Evolutionary conservation across 2,329 filamentous ascomycete species (phyloP), one percentile per base, ranked within the genome.

Genomic region (Coniella vitis): DNA sequence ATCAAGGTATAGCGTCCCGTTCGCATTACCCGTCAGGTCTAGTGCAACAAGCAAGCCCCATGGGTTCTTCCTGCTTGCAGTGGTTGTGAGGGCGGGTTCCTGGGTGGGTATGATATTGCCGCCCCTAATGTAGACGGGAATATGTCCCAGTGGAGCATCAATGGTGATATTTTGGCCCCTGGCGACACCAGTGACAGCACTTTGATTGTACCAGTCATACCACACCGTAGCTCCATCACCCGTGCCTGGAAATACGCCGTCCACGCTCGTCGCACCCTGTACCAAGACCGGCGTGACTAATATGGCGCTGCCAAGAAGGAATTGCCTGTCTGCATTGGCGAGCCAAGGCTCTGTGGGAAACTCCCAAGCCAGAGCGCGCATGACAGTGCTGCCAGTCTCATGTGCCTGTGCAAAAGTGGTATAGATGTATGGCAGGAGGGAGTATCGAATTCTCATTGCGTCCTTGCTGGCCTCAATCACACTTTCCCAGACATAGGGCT

Each of bases 151-250:
- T 70, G 66, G 68, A 3, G 69, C 69, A 4, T 62, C 62, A 16
- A 71, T 63, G 1, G 67, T 70, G 7, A 70, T 63, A 34, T 70
- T 70, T 54, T 67, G 57, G 3, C 66, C 69, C 1, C 59, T 45
- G 3, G 51, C 22, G 1, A 67, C 62, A 4, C 58, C 61, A 1
- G 56, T 54, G 9, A 87, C 69, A 0, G 70, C 71, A 0, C 71
- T 72, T 44, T 81, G 77, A n/a, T 76, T 84, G 63, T 89, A 89
- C 84, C 85, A 90, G 62, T 90, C 86, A 58, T 89, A 90, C 82
- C 85, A 90, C 2, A 80, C 63, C 36, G 79, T 76, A 3, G 20
- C 12, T 1, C 71, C 81, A 1, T 73, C 64, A 2, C 72, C 72
- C 2, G 81, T 63, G 7, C 84, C 84, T 0, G 86, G 86, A 63